Conservation (phyloP, 805 yeast genomes). For the Kuraishia hungarica region DNA sequence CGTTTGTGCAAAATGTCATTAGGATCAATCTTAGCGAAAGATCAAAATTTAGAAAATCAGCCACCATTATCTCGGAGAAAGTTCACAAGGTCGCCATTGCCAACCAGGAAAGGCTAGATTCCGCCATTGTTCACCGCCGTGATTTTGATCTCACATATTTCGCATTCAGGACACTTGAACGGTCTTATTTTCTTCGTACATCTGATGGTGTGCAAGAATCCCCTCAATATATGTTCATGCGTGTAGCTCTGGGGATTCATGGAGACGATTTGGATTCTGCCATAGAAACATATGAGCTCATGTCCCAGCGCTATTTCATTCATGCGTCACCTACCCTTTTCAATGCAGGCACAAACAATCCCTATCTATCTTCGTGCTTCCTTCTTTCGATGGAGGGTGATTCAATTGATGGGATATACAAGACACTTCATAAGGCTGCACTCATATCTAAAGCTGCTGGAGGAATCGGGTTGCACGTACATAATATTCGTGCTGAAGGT, state of each 20-base stretch:
- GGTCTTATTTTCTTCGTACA: constrained; percentile 46
- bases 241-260: constrained; percentile 55
- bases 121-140: constrained; percentile 67
- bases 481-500: constrained; percentile 50
- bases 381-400: constrained; percentile 56
- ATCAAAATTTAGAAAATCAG: constrained; percentile 27
- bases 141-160: constrained; percentile 51
- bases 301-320: constrained; percentile 51
- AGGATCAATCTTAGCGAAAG: constrained; percentile 62
- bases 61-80: not conserved
- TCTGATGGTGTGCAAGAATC: constrained; percentile 52
- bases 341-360: constrained; percentile 53
- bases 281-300: constrained; percentile 47
- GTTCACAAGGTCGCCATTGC: not conserved
- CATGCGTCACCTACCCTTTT: constrained; percentile 58
- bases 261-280: constrained; percentile 44
- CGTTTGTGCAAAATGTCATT: constrained; percentile 63
- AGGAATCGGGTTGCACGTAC: constrained; percentile 56
- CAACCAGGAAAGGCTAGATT: constrained; percentile 33
- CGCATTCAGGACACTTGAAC: constrained; percentile 53
- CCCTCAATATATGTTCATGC: constrained; percentile 55
- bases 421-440: constrained; percentile 55
- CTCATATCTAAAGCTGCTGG: constrained; percentile 55
- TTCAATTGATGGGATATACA: constrained; percentile 56
- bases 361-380: constrained; percentile 58